A percentile compares a stretch with the other conserved stretches of the same genome.
Evolutionary conservation across 2,329 filamentous ascomycete species (phyloP).

Genomic region (Aspergillus japonicus): DNA sequence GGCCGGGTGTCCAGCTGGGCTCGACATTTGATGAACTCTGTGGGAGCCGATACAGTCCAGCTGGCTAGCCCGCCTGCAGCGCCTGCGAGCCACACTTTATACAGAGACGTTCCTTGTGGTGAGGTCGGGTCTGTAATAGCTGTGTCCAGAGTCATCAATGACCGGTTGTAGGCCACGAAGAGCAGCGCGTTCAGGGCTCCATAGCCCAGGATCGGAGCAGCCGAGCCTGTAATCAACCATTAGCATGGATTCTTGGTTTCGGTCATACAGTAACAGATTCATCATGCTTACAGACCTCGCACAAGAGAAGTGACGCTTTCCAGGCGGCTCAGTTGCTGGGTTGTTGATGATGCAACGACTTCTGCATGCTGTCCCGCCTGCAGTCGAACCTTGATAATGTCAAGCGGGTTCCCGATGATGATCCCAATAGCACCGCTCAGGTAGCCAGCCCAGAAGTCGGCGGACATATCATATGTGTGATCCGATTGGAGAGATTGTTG

Average conservation of each 20-base stretch:
- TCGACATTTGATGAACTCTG: constrained; percentile 86
- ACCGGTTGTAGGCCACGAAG: constrained; percentile 86
- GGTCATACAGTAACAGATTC: not conserved
- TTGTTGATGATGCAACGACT: constrained; percentile 22
- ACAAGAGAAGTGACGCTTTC: constrained; percentile 38
- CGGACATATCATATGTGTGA: constrained; percentile 59
- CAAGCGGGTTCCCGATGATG: constrained; percentile 82
- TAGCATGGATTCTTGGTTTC: constrained; percentile 2
- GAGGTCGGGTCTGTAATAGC: constrained; percentile 46
- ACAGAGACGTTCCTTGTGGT: constrained; percentile 51
- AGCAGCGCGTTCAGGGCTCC: constrained; percentile 87
- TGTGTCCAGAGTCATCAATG: constrained; percentile 60
- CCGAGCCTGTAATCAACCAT: constrained; percentile 58
- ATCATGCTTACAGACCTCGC: constrained; percentile 32
- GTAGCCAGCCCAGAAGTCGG: constrained; percentile 94
- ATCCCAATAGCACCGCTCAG: constrained; percentile 83
- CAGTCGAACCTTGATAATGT: constrained; percentile 74
- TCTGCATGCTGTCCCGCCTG: constrained; percentile 59
- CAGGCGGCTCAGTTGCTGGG: constrained; percentile 30
- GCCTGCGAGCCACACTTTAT: constrained; percentile 75
- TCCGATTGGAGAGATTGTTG: not conserved
- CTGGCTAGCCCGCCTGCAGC: constrained; percentile 79
- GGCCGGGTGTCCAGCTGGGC: constrained; percentile 63
- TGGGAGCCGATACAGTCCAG: constrained; percentile 82
- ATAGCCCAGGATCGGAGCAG: constrained; percentile 84